Evolutionary conservation across 1,284 basidiomycete species (phyloP).

Genomic region (Ganoderma boninense): DNA sequence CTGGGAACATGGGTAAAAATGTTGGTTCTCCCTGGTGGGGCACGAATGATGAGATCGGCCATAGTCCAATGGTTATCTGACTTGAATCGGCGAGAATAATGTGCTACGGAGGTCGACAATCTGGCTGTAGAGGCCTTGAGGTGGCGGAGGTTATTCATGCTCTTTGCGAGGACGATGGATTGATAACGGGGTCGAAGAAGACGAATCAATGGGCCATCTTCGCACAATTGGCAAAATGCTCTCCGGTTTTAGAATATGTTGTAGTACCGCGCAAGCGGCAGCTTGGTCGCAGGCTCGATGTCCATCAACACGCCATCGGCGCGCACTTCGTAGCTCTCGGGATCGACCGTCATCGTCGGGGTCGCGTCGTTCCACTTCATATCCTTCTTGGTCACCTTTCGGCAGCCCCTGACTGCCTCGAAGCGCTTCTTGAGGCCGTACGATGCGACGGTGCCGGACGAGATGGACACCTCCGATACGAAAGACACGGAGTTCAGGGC

Average conservation of each 20-base stretch:
- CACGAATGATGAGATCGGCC: too few relatives aligned
- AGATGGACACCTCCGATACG: conserved; percentile 82
- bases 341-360: conserved; percentile 90
- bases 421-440: conserved; percentile 83
- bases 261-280: conserved; percentile 78
- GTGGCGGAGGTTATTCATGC: not conserved
- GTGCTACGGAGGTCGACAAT: not conserved
- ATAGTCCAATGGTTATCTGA: not conserved
- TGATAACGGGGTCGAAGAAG: not conserved
- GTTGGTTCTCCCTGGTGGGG: not conserved
- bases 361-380: conserved; percentile 93
- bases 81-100: not conserved
- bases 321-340: conserved; percentile 90
- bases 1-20: not conserved
- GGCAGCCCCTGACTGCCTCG: conserved; percentile 83
- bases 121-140: too few relatives aligned
- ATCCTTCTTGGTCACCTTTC: conserved; percentile 82
- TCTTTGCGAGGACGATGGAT: not conserved
- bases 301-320: conserved; percentile 85
- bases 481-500: conserved; percentile 86
- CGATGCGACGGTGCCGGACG: conserved; percentile 64
- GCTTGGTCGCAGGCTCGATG: conserved; percentile 75
- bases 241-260: conserved; percentile 66
- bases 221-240: not conserved
- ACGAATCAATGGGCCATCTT: not conserved